A percentile compares a stretch with the other conserved stretches of the same genome.
Evolutionary conservation across 345 rosid species (phyloP).

Genomic region (Trapa bicornis): DNA sequence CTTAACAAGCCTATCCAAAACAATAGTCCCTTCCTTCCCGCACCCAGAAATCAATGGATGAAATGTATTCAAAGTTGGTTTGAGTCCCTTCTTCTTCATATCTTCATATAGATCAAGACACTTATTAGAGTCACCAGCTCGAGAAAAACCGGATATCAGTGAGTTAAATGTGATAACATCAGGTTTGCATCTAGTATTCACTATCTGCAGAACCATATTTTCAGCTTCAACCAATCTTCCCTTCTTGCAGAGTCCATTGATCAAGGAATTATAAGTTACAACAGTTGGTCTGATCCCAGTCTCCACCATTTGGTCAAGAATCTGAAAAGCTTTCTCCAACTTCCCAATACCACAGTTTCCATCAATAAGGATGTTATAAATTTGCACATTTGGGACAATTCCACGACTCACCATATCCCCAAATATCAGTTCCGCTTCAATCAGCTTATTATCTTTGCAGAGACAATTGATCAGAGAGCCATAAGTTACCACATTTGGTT

Average conservation of each 20-base stretch:
- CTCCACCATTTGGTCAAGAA: conserved; percentile 52
- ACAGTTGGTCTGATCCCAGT: conserved; percentile 35
- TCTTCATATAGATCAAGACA: conserved; percentile 53
- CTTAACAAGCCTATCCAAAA: conserved; percentile 33
- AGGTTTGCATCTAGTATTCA: conserved; percentile 35
- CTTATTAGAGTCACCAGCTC: conserved; percentile 30
- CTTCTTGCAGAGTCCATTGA: conserved; percentile 51
- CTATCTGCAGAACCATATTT: conserved; percentile 39
- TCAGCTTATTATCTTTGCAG: conserved; percentile 56
- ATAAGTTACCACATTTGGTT: conserved; percentile 60
- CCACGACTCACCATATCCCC: conserved; percentile 54
- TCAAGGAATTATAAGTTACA: conserved; percentile 65
- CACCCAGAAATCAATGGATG: conserved; percentile 47
- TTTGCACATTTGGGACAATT: conserved; percentile 40
- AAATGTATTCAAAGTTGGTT: conserved; percentile 44
- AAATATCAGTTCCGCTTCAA: conserved; percentile 61
- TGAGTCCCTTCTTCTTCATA: conserved; percentile 47
- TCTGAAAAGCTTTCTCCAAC: conserved; percentile 44
- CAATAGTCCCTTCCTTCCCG: conserved; percentile 29
- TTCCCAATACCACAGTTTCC: conserved; percentile 44
- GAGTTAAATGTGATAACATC: conserved; percentile 68
- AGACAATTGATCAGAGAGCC: conserved; percentile 62
- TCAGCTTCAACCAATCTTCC: conserved; percentile 54
- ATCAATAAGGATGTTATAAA: conserved; percentile 65
- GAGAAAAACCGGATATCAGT: conserved; percentile 52